These are phyloP conservation scores for Cadophora sp. DNA, from an alignment of 2,329 filamentous ascomycete species.

Conservation along the genomic window DNA sequence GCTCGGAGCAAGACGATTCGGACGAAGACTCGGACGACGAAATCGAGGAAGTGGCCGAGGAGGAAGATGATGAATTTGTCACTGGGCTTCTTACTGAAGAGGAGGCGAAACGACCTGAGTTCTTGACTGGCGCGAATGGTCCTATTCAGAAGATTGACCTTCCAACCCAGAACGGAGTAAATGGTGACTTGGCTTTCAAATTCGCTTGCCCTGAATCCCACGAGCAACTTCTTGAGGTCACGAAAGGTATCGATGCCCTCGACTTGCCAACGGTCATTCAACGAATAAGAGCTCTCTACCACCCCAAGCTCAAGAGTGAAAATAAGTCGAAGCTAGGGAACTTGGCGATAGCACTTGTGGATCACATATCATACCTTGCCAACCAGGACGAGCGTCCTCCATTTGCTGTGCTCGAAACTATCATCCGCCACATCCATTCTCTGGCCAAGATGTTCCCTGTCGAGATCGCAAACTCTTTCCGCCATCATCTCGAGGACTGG, in stretches of 20 bases:
- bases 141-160: constrained; percentile 52
- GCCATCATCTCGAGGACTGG: constrained; percentile 71
- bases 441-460: constrained; percentile 85
- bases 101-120: constrained; percentile 61
- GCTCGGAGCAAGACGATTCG: constrained; percentile 69
- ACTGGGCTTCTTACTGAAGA: constrained; percentile 69
- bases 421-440: constrained; percentile 92
- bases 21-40: constrained; percentile 58
- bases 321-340: constrained; percentile 84
- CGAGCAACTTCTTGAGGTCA: constrained; percentile 72
- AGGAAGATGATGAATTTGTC: constrained; percentile 74
- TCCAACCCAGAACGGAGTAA: constrained; percentile 44
- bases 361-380: constrained; percentile 62
- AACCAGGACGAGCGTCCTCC: constrained; percentile 54
- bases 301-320: constrained; percentile 81
- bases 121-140: constrained; percentile 54
- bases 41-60: constrained; percentile 50
- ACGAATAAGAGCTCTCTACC: constrained; percentile 89
- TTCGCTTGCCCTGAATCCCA: constrained; percentile 85
- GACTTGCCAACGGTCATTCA: constrained; percentile 83
- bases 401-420: constrained; percentile 75
- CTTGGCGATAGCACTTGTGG: constrained; percentile 71
- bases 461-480: constrained; percentile 79
- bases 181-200: constrained; percentile 75
- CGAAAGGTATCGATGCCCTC: constrained; percentile 64